Percentiles rank a stretch among this genome's conserved stretches.
phyloP scores from a whole-genome alignment of 2,329 filamentous ascomycete species.

The Beauveria sp. region DNA sequence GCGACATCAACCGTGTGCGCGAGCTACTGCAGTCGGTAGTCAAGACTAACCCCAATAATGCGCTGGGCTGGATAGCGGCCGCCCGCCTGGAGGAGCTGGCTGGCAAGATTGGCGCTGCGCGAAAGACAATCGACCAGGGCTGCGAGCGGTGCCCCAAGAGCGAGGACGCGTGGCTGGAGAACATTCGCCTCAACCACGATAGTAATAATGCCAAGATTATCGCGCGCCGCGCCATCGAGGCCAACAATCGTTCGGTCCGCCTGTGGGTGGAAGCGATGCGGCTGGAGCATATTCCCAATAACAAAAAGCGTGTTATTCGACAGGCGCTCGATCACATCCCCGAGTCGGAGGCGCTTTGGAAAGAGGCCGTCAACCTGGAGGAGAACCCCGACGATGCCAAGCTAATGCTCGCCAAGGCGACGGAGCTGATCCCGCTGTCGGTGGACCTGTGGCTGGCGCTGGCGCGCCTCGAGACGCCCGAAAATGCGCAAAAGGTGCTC shows the following conservation, averaged over 20 bases:
- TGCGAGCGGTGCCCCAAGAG: conserved; percentile 89
- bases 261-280: conserved; percentile 96
- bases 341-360: conserved; percentile 95
- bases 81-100: conserved; percentile 88
- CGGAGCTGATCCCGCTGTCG: conserved; percentile 87
- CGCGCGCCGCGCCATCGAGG: conserved; percentile 84
- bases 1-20: conserved; percentile 90
- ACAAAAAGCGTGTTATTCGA: conserved; percentile 87
- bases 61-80: conserved; percentile 91
- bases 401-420: conserved; percentile 85
- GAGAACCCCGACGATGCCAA: conserved; percentile 83
- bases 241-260: conserved; percentile 79
- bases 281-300: conserved; percentile 70
- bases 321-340: conserved; percentile 89
- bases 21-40: conserved; percentile 93
- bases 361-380: conserved; percentile 91
- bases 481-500: conserved; percentile 89
- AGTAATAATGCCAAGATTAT: conserved; percentile 92
- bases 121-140: conserved; percentile 79
- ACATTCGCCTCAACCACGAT: conserved; percentile 79
- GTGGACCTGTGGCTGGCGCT: conserved; percentile 94
- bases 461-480: conserved; percentile 78
- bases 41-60: conserved; percentile 92
- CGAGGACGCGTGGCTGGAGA: conserved; percentile 93
- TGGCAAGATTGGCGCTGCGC: conserved; percentile 81